phyloP scores from a whole-genome alignment of 495 filamentous ascomycete genomes.

The Daldinia grandis region DNA sequence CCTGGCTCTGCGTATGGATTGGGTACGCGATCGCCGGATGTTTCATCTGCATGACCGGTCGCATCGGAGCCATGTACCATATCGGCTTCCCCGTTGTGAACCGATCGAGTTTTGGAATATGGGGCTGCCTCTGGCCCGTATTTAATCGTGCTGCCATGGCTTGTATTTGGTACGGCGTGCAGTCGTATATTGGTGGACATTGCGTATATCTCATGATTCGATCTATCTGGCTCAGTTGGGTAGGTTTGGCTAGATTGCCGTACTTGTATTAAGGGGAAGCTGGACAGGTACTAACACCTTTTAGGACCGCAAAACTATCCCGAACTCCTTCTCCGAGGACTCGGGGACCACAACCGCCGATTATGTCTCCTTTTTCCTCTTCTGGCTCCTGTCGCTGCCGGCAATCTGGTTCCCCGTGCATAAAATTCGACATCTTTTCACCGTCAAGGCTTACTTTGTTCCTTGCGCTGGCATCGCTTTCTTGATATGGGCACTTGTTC shows the following conservation, averaged over 20 bases:
- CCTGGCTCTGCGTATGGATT: conserved; percentile 89
- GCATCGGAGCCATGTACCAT: conserved; percentile 90
- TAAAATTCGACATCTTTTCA: conserved; percentile 86
- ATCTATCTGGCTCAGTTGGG: conserved; percentile 75
- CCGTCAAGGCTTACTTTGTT: conserved; percentile 87
- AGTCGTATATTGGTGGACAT: conserved; percentile 83
- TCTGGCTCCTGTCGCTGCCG: conserved; percentile 82
- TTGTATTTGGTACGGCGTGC: conserved; percentile 88
- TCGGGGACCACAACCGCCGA: conserved; percentile 79
- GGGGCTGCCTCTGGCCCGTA: conserved; percentile 89
- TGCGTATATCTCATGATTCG: conserved; percentile 85
- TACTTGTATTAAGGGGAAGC: neutral
- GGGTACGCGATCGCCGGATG: conserved; percentile 79
- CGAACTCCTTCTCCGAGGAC: conserved; percentile 69
- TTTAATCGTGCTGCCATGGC: conserved; percentile 91
- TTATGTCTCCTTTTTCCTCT: conserved; percentile 83
- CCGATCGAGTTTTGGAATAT: conserved; percentile 83
- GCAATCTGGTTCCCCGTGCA: conserved; percentile 86
- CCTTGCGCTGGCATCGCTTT: conserved; percentile 84
- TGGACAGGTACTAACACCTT: conserved; percentile 21
- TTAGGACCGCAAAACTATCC: conserved; percentile 62
- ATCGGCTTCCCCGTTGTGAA: conserved; percentile 85
- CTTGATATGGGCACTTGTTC: conserved; percentile 89
- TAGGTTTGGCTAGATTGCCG: conserved; percentile 27
- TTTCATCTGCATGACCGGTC: conserved; percentile 81